phyloP scores from a whole-genome alignment of 2,329 filamentous ascomycete genomes.

The Paecilomyces niveus region DNA sequence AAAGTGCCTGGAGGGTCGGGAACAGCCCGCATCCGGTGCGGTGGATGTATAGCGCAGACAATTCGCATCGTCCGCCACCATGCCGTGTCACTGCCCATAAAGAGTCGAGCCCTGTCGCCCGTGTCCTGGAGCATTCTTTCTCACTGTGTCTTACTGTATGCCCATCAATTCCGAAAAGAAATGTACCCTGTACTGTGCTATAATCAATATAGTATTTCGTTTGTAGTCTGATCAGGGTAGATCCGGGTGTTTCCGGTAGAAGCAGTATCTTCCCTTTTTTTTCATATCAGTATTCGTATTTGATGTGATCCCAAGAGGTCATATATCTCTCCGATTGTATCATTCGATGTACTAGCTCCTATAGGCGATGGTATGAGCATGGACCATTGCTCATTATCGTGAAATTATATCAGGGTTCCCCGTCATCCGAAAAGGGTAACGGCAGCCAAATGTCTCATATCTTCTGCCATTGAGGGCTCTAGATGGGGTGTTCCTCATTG shows the following conservation, averaged over 20 bases:
- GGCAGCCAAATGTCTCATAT: neutral
- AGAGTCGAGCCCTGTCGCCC: neutral
- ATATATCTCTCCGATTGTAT: neutral
- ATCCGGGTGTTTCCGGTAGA: slow-evolving; percentile 9
- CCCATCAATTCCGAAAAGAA: slow-evolving; percentile 26
- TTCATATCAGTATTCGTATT: neutral
- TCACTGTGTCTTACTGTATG: slow-evolving; percentile 20
- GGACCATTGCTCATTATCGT: neutral
- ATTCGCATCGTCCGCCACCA: neutral
- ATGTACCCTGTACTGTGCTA: slow-evolving; percentile 38
- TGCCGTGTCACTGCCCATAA: neutral
- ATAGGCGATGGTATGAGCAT: neutral
- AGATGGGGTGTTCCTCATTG: neutral
- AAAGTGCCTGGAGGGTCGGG: slow-evolving; percentile 17
- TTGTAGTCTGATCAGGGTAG: slow-evolving; percentile 31
- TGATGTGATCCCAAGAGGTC: neutral
- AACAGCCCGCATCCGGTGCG: slow-evolving; percentile 13
- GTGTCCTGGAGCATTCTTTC: slow-evolving; percentile 9
- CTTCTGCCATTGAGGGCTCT: neutral
- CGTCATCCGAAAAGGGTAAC: neutral
- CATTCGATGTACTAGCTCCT: neutral
- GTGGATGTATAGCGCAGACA: slow-evolving; percentile 6
- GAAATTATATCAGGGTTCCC: neutral
- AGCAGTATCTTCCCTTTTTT: neutral
- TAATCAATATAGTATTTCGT: slow-evolving; percentile 35